Evolutionary conservation across 2,329 filamentous ascomycete species (phyloP), one percentile per base, ranked within the genome.

Genomic region (Sarocladium brachiariae): DNA sequence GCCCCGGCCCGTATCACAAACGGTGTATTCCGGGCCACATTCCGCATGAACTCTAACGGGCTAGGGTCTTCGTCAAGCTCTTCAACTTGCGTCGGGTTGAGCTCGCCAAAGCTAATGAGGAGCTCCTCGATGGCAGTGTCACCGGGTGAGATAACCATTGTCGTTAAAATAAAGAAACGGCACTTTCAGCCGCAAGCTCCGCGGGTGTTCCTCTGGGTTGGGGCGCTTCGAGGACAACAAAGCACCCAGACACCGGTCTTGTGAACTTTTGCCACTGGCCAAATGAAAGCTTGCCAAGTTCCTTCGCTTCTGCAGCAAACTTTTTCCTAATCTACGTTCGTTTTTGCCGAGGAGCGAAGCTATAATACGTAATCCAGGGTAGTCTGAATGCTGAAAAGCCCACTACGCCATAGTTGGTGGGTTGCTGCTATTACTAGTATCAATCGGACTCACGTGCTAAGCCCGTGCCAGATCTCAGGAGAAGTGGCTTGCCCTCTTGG

Each of bases 31-130:
- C 72, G 75, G 14, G 84, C 76, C 18, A 91, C 86, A 65, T 82
- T 85, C 59, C 86, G 80, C 81, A 90, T 86, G 63, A 92, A 92
- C 61, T 91, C 84, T 5, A 93, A 75, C 0, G 88, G 78, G 24
- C 83, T 87, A 3, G 88, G 88, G 46, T 84, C 79, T 37, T 78
- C 71, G 13, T 71, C 38, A 2, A 90, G 73, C 57, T 83, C 80
- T 41, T 86, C 77, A 51, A 90, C 72, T 14, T 60, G 58, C 19
- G 70, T 63, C 51, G 74, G 65, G 61, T 92, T 92, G 50, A 91
- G 77, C 57, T 89, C 86, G 60, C 86, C 80, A 66, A 87, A 91
- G n/a, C 75, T 80, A 10, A 70, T 74, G 55, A 92, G 77, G 19
- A 90, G 75, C 52, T 78, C 59, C 14, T 31, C 43, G n/a, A 47